Evolutionary conservation across 257 asterid genomes (phyloP).

Genomic region (Henckelia pumila): DNA sequence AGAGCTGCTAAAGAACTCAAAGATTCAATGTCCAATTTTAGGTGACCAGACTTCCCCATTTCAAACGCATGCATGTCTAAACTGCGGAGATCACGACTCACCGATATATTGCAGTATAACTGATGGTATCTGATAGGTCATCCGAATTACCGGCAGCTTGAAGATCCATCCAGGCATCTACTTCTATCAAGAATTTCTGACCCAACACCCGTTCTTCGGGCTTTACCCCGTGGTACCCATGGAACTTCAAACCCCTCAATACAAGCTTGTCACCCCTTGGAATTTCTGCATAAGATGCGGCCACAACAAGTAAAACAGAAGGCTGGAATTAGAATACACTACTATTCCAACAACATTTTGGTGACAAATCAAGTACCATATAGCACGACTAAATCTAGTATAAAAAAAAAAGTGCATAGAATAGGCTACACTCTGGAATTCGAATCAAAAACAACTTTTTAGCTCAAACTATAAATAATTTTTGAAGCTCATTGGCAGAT

Average conservation of each 20-base stretch:
- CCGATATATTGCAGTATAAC: slow-evolving; percentile 81
- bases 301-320: neutral
- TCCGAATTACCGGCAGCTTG: slow-evolving; percentile 74
- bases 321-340: neutral
- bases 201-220: slow-evolving; percentile 79
- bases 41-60: neutral
- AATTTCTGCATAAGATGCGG: slow-evolving; percentile 31
- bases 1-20: neutral
- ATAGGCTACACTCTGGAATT: too few species aligned
- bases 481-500: neutral
- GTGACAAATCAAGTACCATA: slow-evolving; percentile 2
- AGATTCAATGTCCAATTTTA: neutral
- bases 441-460: too few species aligned
- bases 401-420: neutral
- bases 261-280: slow-evolving; percentile 79
- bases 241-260: slow-evolving; percentile 80
- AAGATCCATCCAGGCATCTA: slow-evolving; percentile 96
- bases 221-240: slow-evolving; percentile 91
- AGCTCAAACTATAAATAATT: neutral
- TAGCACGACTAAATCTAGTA: neutral
- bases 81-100: slow-evolving; percentile 24
- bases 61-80: neutral
- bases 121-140: slow-evolving; percentile 60
- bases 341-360: neutral
- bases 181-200: slow-evolving; percentile 79